These are phyloP conservation scores for Blastobotrys arbuscula DNA, from an alignment of 1,139 yeast genomes.

Conservation along the genomic window DNA sequence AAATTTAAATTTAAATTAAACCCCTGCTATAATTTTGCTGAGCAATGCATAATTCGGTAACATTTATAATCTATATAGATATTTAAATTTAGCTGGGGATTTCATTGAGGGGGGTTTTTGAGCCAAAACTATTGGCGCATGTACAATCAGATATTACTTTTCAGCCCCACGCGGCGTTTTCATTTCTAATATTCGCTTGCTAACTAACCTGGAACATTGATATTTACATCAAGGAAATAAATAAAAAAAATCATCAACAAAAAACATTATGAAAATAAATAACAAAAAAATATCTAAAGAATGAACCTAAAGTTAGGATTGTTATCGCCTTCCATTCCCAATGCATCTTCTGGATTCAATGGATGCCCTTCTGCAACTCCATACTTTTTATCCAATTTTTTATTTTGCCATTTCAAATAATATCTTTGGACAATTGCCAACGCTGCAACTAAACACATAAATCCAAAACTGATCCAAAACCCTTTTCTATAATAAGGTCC, in stretches of 20 bases:
- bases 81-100: too few species aligned
- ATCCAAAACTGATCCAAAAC: conserved; percentile 28
- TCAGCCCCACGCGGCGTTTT: too few species aligned
- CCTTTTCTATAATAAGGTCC: conserved; percentile 31
- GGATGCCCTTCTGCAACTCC: conserved; percentile 21
- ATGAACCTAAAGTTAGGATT: conserved; percentile 22
- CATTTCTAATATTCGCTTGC: too few species aligned
- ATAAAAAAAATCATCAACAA: neutral
- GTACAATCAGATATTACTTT: too few species aligned
- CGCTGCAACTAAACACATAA: conserved; percentile 19
- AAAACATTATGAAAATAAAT: neutral
- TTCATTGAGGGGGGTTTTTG: too few species aligned
- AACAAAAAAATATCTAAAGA: conserved; percentile 11
- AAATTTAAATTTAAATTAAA: too few species aligned
- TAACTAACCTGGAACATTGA: too few species aligned
- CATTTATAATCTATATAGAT: too few species aligned
- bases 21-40: too few species aligned
- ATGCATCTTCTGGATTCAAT: conserved; percentile 13
- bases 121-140: too few species aligned
- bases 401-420: conserved; percentile 22
- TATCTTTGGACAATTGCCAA: conserved; percentile 21
- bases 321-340: conserved; percentile 18
- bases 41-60: too few species aligned
- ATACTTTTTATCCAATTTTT: conserved; percentile 24
- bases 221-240: too few species aligned